Percentiles rank a stretch among this genome's conserved stretches.
phyloP scores from a whole-genome alignment of 495 filamentous ascomycete genomes.

The Neurospora sp. region DNA sequence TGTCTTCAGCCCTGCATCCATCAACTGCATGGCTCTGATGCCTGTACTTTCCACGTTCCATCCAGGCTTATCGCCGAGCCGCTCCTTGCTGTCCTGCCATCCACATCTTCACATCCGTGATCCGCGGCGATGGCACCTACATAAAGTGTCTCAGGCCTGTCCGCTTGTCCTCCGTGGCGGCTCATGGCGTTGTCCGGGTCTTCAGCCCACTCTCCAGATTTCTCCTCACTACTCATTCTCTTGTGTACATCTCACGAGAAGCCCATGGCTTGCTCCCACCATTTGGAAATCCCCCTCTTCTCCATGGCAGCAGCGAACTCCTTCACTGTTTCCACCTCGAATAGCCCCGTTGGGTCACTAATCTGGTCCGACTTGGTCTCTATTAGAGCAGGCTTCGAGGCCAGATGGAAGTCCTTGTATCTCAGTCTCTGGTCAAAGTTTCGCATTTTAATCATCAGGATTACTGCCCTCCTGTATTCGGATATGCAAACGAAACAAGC shows the following conservation, averaged over 20 bases:
- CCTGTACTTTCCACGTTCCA: background rate
- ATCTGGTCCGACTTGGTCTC: conserved; percentile 1
- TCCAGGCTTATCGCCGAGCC: background rate
- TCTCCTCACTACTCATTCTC: background rate
- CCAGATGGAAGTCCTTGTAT: conserved; percentile 24
- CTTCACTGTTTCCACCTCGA: conserved; percentile 15
- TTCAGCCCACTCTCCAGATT: background rate
- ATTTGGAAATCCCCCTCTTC: conserved; percentile 12
- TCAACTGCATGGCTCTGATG: background rate
- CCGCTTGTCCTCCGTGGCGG: background rate
- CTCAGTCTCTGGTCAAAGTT: conserved; percentile 14
- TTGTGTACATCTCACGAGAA: conserved; percentile 5
- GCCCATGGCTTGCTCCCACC: conserved; percentile 22
- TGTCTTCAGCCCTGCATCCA: background rate
- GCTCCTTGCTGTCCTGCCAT: background rate
- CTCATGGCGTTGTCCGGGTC: background rate
- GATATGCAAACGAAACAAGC: background rate
- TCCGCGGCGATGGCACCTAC: background rate
- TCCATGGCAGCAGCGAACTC: conserved; percentile 23
- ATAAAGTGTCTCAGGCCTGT: background rate
- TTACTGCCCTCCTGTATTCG: background rate
- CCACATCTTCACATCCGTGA: background rate
- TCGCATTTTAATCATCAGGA: background rate
- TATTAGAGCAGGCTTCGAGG: conserved; percentile 12
- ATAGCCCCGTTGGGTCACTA: conserved; percentile 11